These are phyloP conservation scores for Haemoproteus tartakovskyi DNA, from an alignment of 169 alveolate genomes.

Conservation along the genomic window DNA sequence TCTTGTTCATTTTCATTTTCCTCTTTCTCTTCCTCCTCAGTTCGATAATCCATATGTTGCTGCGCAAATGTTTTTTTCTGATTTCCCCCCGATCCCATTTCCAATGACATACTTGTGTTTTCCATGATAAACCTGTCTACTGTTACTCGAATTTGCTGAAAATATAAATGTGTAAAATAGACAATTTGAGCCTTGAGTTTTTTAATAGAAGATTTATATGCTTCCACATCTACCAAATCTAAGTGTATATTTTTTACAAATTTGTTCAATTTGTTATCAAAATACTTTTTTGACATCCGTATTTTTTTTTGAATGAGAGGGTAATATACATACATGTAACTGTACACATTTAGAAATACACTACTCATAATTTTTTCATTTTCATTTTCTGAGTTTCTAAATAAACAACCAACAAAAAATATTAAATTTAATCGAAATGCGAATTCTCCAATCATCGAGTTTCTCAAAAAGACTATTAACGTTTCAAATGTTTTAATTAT, in stretches of 20 bases:
- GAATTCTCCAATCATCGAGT: slow-evolving; percentile 42
- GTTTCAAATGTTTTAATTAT: slow-evolving; percentile 53
- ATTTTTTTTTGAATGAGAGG: slow-evolving; percentile 53
- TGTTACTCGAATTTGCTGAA: slow-evolving; percentile 49
- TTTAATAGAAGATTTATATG: slow-evolving; percentile 26
- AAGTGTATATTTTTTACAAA: slow-evolving; percentile 33
- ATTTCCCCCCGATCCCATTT: too few species aligned
- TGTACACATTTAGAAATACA: slow-evolving; percentile 55
- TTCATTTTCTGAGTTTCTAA: slow-evolving; percentile 9
- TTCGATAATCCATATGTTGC: neutral
- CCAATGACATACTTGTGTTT: slow-evolving; percentile 3
- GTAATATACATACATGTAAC: slow-evolving; percentile 41
- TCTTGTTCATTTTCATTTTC: neutral
- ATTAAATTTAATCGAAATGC: slow-evolving; percentile 37
- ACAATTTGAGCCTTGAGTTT: slow-evolving; percentile 30
- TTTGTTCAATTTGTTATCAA: slow-evolving; percentile 42
- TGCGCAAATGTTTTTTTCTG: neutral
- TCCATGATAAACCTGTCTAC: slow-evolving; percentile 38
- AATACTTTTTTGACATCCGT: slow-evolving; percentile 12
- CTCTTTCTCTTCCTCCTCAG: neutral
- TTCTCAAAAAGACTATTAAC: slow-evolving; percentile 35
- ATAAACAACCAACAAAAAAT: slow-evolving; percentile 12
- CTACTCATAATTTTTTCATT: slow-evolving; percentile 50
- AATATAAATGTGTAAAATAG: slow-evolving; percentile 37
- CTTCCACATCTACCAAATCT: slow-evolving; percentile 36